phyloP scores from a whole-genome alignment of 805 yeast species.

The Ogataea wickerhamii region DNA sequence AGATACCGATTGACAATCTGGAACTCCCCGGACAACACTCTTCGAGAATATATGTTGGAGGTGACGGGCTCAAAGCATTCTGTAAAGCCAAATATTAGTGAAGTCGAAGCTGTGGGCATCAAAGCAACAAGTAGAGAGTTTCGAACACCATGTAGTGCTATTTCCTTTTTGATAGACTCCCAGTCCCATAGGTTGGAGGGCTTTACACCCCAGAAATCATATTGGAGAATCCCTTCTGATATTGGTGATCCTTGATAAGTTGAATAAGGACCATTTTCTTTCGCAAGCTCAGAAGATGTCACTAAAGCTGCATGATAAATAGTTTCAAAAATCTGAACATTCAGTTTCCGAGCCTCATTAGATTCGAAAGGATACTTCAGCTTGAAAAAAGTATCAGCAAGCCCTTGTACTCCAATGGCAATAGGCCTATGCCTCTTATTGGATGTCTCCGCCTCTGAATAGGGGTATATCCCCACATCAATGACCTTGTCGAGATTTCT shows the following conservation, averaged over 20 bases:
- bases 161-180: slow-evolving; percentile 61
- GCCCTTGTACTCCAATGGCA: slow-evolving; percentile 98
- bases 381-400: slow-evolving; percentile 83
- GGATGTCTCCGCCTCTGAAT: slow-evolving; percentile 67
- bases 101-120: slow-evolving; percentile 98
- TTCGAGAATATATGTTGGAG: slow-evolving; percentile 84
- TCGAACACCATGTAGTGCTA: slow-evolving; percentile 66
- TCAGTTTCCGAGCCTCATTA: slow-evolving; percentile 66
- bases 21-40: slow-evolving; percentile 91
- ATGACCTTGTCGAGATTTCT: slow-evolving; percentile 79
- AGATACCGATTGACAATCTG: slow-evolving; percentile 89
- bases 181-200: slow-evolving; percentile 89
- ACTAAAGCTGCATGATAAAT: slow-evolving; percentile 92
- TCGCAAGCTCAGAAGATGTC: slow-evolving; percentile 79
- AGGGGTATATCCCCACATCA: slow-evolving; percentile 84
- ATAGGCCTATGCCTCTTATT: slow-evolving; percentile 86
- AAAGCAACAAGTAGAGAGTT: slow-evolving; percentile 89
- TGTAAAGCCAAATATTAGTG: slow-evolving; percentile 88
- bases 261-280: slow-evolving; percentile 62
- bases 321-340: slow-evolving; percentile 88
- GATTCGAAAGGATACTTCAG: slow-evolving; percentile 87
- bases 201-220: slow-evolving; percentile 77
- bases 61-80: slow-evolving; percentile 97
- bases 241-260: slow-evolving; percentile 85
- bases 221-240: slow-evolving; percentile 79